phyloP scores from a whole-genome alignment of 768 basidiomycete genomes.

The Panaeolus papilionaceus region DNA sequence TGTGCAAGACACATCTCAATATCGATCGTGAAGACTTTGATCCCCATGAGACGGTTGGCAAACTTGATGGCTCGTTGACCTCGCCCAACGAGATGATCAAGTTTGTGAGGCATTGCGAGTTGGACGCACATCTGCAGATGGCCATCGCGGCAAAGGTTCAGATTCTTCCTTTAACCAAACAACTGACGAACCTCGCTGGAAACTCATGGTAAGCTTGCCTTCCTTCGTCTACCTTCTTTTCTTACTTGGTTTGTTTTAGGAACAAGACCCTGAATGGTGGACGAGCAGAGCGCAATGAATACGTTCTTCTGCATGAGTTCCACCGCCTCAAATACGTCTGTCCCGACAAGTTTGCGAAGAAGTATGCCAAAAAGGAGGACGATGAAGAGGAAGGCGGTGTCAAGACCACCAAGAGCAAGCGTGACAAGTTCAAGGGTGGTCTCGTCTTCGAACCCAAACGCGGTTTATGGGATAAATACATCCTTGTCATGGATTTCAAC shows the following conservation, averaged over 20 bases:
- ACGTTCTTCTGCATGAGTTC: constrained; percentile 98
- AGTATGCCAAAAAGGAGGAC: constrained; percentile 65
- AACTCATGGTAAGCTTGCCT: constrained; percentile 81
- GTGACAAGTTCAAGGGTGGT: constrained; percentile 98
- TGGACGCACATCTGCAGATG: constrained; percentile 98
- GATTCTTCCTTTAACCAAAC: constrained; percentile 89
- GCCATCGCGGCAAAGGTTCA: constrained; percentile 95
- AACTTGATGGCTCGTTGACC: constrained; percentile 84
- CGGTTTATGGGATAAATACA: constrained; percentile 94
- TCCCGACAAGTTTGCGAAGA: constrained; percentile 91
- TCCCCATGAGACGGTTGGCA: constrained; percentile 90
- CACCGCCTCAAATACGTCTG: constrained; percentile 95
- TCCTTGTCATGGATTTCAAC: constrained; percentile 99
- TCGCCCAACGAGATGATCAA: constrained; percentile 80
- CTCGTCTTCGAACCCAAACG: constrained; percentile 96
- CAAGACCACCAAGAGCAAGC: constrained; percentile 60
- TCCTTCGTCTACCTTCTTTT: constrained; percentile 3
- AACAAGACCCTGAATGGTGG: constrained; percentile 97
- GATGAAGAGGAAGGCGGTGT: constrained; percentile 64
- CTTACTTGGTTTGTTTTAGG: constrained; percentile 52
- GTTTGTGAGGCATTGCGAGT: constrained; percentile 92
- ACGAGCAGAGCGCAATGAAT: constrained; percentile 98
- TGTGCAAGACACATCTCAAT: constrained; percentile 91
- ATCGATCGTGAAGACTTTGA: constrained; percentile 93
- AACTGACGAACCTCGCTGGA: constrained; percentile 94